These are phyloP conservation scores for Volvox africanus DNA, from an alignment of 139 green algal species.

Conservation along the genomic window DNA sequence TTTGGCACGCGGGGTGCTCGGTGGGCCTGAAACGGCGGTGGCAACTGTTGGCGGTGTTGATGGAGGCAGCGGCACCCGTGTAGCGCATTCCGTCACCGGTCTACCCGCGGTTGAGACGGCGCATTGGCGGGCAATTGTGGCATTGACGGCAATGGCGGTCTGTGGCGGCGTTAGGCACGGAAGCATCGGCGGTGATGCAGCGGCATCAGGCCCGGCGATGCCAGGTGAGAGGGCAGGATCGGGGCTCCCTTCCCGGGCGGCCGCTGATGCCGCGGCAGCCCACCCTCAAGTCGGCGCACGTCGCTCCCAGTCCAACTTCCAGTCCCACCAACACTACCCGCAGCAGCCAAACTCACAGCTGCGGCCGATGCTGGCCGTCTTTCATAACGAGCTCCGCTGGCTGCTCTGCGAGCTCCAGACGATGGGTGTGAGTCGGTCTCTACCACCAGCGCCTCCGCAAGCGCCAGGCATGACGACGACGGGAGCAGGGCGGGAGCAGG, in stretches of 20 bases:
- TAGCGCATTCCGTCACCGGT: constrained; percentile 15
- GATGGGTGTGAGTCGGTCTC: neutral
- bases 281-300: too few relatives aligned
- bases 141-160: constrained; percentile 24
- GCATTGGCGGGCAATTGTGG: constrained; percentile 50
- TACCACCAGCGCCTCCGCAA: neutral
- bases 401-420: constrained; percentile 34
- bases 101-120: constrained; percentile 51
- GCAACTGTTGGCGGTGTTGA: neutral
- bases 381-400: constrained; percentile 5
- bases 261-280: too few relatives aligned
- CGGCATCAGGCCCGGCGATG: neutral
- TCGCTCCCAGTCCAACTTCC: neutral
- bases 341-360: neutral
- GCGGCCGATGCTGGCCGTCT: neutral
- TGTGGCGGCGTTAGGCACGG: constrained; percentile 18
- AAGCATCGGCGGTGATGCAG: neutral
- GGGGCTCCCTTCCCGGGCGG: neutral
- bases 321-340: neutral
- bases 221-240: neutral
- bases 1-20: neutral
- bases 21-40: neutral
- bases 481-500: neutral
- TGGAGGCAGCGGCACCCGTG: neutral
- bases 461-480: too few relatives aligned